Percentiles rank a stretch among this genome's conserved stretches.
These are phyloP conservation scores for Aleurites moluccanus DNA, from an alignment of 441 rosid genomes.

Conservation along the genomic window DNA sequence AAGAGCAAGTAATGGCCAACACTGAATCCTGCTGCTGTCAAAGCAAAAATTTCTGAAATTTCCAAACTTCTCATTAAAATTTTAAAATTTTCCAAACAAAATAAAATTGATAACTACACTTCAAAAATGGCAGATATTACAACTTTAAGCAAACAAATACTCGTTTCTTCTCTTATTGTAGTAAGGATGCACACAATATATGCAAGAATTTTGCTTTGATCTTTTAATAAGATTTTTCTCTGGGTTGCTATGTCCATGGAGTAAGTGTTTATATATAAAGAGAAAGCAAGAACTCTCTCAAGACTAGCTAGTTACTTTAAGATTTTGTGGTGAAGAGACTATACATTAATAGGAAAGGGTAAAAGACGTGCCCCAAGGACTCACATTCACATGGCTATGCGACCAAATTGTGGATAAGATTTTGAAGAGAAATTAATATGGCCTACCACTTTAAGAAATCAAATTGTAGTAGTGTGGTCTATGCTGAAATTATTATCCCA, in stretches of 20 bases:
- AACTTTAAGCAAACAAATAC: background rate
- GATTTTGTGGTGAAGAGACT: background rate
- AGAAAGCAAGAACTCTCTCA: background rate
- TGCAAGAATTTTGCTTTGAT: no score
- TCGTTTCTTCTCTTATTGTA: background rate
- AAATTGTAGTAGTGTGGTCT: background rate
- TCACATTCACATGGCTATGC: background rate
- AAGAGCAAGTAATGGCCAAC: no score
- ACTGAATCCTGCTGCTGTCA: no score
- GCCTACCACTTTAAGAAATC: constrained; percentile 12
- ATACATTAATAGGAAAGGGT: background rate
- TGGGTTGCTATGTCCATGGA: background rate
- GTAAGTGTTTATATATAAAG: background rate
- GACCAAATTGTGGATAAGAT: background rate
- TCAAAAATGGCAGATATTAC: no score
- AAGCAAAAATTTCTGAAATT: no score
- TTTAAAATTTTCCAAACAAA: no score
- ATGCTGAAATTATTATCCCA: no score
- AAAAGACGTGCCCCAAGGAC: background rate
- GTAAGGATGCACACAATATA: no score
- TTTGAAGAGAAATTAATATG: background rate
- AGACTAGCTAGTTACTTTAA: background rate
- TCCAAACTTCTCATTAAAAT: no score
- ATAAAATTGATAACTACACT: no score
- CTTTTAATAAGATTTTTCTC: background rate